phyloP scores from a whole-genome alignment of 169 alveolate species.

The Eimeria acervulina region DNA sequence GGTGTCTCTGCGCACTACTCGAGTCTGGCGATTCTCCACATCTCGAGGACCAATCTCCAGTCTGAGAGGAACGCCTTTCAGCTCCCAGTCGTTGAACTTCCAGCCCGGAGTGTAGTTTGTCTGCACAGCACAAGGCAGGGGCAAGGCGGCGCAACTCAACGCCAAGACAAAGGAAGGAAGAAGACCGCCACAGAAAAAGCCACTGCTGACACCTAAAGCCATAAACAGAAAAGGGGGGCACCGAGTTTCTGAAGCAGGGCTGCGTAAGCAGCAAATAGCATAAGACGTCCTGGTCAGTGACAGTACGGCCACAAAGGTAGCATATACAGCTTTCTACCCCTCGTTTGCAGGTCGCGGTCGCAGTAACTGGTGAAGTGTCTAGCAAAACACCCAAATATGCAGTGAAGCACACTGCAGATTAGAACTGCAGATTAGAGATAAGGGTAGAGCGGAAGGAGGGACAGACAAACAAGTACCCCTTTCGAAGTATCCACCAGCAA shows the following conservation, averaged over 20 bases:
- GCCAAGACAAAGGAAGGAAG: not conserved
- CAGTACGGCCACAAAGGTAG: too few species aligned
- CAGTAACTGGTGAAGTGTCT: too few species aligned
- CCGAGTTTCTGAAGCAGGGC: not conserved
- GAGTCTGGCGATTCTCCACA: conserved; percentile 92
- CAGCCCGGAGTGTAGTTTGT: conserved; percentile 99
- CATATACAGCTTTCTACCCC: too few species aligned
- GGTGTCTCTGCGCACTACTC: conserved; percentile 82
- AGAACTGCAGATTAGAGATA: too few species aligned
- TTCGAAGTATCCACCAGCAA: not conserved
- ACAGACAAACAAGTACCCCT: not conserved
- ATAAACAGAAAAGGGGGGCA: not conserved
- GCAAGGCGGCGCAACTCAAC: not conserved
- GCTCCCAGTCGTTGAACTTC: conserved; percentile 99
- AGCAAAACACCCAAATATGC: too few species aligned
- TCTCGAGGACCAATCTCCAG: conserved; percentile 99
- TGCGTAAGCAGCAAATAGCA: not conserved
- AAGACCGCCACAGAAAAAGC: not conserved
- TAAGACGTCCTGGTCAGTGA: too few species aligned
- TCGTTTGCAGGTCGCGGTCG: too few species aligned
- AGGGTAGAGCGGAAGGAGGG: too few species aligned
- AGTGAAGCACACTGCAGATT: too few species aligned
- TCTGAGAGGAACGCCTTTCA: conserved; percentile 99
- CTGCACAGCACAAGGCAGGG: conserved; percentile 92
- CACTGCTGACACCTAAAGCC: not conserved